Conservation (phyloP, 139 green algal species). For the Chlorella sp. region DNA sequence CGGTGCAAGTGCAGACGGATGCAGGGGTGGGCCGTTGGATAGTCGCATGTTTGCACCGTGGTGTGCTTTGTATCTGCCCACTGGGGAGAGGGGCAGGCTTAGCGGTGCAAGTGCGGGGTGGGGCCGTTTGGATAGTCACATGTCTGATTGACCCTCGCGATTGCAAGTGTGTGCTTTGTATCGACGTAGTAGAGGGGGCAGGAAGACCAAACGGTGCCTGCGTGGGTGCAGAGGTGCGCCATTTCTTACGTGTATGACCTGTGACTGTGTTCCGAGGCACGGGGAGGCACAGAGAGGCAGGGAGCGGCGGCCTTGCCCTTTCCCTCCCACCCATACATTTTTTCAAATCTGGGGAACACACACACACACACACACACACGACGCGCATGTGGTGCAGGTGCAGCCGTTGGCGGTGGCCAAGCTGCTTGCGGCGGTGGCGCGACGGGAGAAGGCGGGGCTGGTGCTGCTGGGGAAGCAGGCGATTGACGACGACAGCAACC, state of each 20-base stretch:
- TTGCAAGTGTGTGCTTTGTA: no score
- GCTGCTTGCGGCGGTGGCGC: slow-evolving; percentile 75
- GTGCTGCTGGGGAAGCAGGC: slow-evolving; percentile 94
- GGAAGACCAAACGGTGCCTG: no score
- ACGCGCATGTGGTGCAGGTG: slow-evolving; percentile 37
- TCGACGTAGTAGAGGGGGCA: neutral
- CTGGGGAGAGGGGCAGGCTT: neutral
- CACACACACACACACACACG: no score
- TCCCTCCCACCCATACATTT: neutral
- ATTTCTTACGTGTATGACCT: no score
- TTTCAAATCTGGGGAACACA: no score
- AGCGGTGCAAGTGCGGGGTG: neutral
- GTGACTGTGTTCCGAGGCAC: no score
- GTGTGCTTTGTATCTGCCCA: neutral
- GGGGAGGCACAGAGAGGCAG: no score
- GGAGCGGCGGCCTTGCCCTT: no score
- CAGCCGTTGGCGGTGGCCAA: slow-evolving; percentile 86
- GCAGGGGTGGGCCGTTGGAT: neutral
- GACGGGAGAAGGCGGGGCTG: slow-evolving; percentile 65
- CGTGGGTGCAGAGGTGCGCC: no score
- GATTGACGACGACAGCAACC: slow-evolving; percentile 93
- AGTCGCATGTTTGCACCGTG: neutral
- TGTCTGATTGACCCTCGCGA: no score
- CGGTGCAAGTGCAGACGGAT: neutral
- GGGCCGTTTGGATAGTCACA: neutral